Percentiles rank a stretch among this genome's conserved stretches.
Evolutionary conservation across 2,329 filamentous ascomycete genomes (phyloP).

Genomic region (Exophiala spinifera): DNA sequence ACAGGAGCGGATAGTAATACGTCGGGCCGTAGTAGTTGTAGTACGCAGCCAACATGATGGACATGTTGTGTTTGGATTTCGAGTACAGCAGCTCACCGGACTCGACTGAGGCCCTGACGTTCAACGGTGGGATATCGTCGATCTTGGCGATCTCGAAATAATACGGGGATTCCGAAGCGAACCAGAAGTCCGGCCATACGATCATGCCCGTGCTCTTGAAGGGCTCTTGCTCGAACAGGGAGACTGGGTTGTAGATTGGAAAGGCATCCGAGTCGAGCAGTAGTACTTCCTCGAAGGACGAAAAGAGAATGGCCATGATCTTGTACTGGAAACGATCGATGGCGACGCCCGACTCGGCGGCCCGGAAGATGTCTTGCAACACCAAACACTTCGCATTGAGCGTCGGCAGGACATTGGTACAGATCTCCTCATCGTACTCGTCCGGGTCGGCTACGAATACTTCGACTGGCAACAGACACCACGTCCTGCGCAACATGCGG

Average conservation of each 20-base stretch:
- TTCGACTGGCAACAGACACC: constrained; percentile 41
- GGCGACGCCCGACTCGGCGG: constrained; percentile 17
- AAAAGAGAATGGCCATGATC: constrained; percentile 56
- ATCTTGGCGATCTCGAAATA: constrained; percentile 42
- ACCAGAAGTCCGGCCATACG: constrained; percentile 57
- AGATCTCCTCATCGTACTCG: constrained; percentile 40
- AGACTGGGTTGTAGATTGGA: constrained; percentile 44
- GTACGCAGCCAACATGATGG: constrained; percentile 48
- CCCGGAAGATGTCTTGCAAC: constrained; percentile 30
- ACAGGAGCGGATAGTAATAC: constrained; percentile 46
- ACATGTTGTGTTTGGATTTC: constrained; percentile 41
- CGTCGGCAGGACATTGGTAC: constrained; percentile 37
- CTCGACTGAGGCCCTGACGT: constrained; percentile 39
- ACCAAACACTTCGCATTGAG: constrained; percentile 41
- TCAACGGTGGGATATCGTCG: constrained; percentile 34
- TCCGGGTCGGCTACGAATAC: constrained; percentile 39
- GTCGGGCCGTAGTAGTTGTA: constrained; percentile 49
- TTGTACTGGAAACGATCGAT: constrained; percentile 51
- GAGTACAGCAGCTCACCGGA: constrained; percentile 47
- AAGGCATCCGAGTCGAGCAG: constrained; percentile 60
- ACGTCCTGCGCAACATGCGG: constrained; percentile 41
- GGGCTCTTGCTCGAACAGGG: constrained; percentile 51
- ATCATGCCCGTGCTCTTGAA: constrained; percentile 54
- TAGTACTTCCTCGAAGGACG: constrained; percentile 57
- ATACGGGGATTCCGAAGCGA: constrained; percentile 42